phyloP scores from a whole-genome alignment of 208 protist genomes.

The Crithidia fasciculata region DNA sequence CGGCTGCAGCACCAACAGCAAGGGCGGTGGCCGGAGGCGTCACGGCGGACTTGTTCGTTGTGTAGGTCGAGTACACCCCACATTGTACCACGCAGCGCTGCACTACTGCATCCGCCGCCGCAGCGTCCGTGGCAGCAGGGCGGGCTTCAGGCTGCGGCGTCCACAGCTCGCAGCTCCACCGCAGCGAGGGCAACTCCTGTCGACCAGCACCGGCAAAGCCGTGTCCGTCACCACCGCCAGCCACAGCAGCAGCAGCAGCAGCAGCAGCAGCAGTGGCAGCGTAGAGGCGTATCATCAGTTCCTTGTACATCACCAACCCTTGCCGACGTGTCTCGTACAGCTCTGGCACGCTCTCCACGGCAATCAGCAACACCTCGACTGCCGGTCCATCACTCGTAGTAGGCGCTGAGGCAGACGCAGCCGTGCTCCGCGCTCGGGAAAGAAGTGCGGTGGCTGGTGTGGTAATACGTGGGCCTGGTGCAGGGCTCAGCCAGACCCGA shows the following conservation, averaged over 20 bases:
- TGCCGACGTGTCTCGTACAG: constrained; percentile 9
- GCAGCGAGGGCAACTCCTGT: constrained; percentile 5
- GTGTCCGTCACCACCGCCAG: background rate
- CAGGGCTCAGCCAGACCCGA: background rate
- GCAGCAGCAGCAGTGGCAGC: background rate
- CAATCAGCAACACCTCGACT: constrained; percentile 16
- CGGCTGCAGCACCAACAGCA: background rate
- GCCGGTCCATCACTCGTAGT: background rate
- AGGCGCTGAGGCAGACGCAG: background rate
- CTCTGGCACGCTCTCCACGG: constrained; percentile 22
- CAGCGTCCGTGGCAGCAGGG: background rate
- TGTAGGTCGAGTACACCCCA: constrained; percentile 2
- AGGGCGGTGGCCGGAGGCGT: background rate
- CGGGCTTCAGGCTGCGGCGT: constrained; percentile 1
- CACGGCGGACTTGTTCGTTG: constrained; percentile 1
- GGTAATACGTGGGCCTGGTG: background rate
- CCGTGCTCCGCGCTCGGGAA: background rate
- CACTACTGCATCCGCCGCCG: background rate
- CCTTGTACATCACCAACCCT: constrained; percentile 15
- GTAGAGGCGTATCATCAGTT: constrained; percentile 5
- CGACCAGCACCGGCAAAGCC: background rate
- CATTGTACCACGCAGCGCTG: constrained; percentile 5
- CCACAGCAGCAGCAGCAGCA: no score
- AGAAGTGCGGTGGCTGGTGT: background rate
- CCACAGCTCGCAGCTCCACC: constrained; percentile 21